These are phyloP conservation scores for Russula sp. DNA, from an alignment of 768 basidiomycete genomes.

Conservation along the genomic window DNA sequence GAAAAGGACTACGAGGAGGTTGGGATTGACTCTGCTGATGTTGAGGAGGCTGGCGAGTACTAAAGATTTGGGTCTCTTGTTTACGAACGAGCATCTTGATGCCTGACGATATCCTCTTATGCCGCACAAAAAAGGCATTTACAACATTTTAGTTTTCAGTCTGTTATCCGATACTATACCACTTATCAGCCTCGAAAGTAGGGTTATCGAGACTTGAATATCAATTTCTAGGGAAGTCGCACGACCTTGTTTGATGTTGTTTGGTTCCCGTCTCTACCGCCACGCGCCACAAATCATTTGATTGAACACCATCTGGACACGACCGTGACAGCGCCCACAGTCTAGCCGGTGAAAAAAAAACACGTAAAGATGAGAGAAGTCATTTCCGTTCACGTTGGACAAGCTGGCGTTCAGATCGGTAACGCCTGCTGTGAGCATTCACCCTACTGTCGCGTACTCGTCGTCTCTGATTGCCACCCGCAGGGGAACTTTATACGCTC, in stretches of 20 bases:
- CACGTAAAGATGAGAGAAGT: conserved; percentile 70
- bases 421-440: conserved; percentile 86
- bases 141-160: conserved; percentile 22
- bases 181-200: conserved; percentile 1
- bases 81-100: neutral
- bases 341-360: neutral
- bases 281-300: neutral
- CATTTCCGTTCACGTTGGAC: conserved; percentile 93
- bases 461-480: conserved; percentile 18
- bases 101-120: conserved; percentile 1
- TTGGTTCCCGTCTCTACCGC: neutral
- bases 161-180: conserved; percentile 6
- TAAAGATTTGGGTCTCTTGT: conserved; percentile 22
- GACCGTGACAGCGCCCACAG: neutral
- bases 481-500: conserved; percentile 96
- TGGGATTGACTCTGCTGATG: conserved; percentile 45
- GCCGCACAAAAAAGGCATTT: conserved; percentile 20
- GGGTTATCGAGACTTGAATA: conserved; percentile 1
- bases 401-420: conserved; percentile 91
- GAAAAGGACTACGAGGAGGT: conserved; percentile 96
- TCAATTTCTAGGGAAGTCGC: neutral
- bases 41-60: conserved; percentile 45
- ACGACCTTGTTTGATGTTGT: neutral
- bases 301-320: neutral
- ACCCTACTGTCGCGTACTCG: conserved; percentile 20